Conservation (phyloP, 345 rosid species). For the Rhodomyrtus tomentosa region DNA sequence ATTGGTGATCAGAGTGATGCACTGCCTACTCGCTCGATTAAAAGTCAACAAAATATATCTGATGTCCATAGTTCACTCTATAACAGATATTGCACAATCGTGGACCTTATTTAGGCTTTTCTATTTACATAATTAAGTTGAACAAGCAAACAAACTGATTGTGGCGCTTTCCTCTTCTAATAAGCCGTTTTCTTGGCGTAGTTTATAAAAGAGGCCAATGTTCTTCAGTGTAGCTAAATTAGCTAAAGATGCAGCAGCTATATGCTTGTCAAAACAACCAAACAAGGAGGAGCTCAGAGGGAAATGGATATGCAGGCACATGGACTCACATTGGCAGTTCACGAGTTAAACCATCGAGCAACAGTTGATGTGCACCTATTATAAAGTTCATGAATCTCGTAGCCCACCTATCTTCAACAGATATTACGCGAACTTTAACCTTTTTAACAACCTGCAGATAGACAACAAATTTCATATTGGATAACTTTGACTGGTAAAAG, state of each 20-base stretch:
- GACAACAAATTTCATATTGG: background rate
- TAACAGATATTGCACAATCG: background rate
- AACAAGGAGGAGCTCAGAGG: background rate
- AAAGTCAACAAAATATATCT: background rate
- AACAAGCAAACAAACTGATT: background rate
- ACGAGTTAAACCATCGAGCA: conserved; percentile 68
- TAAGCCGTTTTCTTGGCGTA: background rate
- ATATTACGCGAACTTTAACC: conserved; percentile 30
- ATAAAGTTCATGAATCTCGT: conserved; percentile 54
- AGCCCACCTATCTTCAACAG: conserved; percentile 72
- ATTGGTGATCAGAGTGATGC: background rate
- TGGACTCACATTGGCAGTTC: conserved; percentile 68
- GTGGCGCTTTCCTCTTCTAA: background rate
- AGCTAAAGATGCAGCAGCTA: background rate
- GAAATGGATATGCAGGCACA: background rate
- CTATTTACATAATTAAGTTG: background rate
- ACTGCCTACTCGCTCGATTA: background rate
- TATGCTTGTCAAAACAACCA: background rate
- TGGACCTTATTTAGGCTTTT: background rate
- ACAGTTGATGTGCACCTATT: conserved; percentile 46
- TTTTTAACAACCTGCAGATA: conserved; percentile 36
- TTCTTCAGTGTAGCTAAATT: background rate
- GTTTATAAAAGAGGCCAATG: background rate
- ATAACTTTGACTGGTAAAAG: fast-evolving
- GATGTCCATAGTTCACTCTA: background rate